Conservation (phyloP, 2,329 filamentous ascomycete species). For the Pseudodiploospora longispora region DNA sequence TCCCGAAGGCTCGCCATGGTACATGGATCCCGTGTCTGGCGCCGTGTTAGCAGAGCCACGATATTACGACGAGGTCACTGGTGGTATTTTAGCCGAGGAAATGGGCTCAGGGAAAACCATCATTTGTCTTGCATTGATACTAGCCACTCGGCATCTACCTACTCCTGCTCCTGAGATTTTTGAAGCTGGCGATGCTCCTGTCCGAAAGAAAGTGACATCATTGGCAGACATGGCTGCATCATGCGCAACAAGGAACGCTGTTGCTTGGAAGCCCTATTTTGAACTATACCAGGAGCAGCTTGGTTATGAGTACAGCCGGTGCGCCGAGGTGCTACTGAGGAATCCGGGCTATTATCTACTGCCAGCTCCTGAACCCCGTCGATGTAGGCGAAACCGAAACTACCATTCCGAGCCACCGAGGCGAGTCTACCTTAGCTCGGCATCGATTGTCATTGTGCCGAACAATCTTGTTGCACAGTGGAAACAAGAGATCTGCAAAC, state of each 20-base stretch:
- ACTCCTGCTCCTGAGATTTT: conserved; percentile 58
- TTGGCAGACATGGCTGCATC: conserved; percentile 71
- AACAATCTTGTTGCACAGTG: conserved; percentile 79
- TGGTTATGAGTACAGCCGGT: conserved; percentile 45
- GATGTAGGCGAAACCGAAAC: conserved; percentile 13
- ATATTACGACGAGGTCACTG: conserved; percentile 64
- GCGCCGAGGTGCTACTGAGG: conserved; percentile 46
- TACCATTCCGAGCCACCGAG: conserved; percentile 24
- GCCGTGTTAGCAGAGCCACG: conserved; percentile 56
- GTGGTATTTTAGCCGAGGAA: conserved; percentile 73
- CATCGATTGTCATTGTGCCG: conserved; percentile 73
- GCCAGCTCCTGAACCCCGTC: conserved; percentile 31
- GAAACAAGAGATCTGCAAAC: conserved; percentile 71
- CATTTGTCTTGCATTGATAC: conserved; percentile 69
- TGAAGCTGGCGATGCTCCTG: conserved; percentile 30
- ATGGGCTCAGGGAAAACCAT: conserved; percentile 84
- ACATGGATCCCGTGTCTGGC: conserved; percentile 58
- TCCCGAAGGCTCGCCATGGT: conserved; percentile 57
- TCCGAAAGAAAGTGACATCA: conserved; percentile 44
- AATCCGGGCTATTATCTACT: conserved; percentile 54
- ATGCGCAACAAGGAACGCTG: conserved; percentile 53
- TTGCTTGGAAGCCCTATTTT: conserved; percentile 65
- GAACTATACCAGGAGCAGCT: conserved; percentile 35
- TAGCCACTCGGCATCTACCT: conserved; percentile 65
- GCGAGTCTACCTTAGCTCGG: conserved; percentile 55